Evolutionary conservation across 192 early-diverging fungal species (phyloP), one percentile per base, ranked within the genome.

Genomic region (Entrophospora sp.): DNA sequence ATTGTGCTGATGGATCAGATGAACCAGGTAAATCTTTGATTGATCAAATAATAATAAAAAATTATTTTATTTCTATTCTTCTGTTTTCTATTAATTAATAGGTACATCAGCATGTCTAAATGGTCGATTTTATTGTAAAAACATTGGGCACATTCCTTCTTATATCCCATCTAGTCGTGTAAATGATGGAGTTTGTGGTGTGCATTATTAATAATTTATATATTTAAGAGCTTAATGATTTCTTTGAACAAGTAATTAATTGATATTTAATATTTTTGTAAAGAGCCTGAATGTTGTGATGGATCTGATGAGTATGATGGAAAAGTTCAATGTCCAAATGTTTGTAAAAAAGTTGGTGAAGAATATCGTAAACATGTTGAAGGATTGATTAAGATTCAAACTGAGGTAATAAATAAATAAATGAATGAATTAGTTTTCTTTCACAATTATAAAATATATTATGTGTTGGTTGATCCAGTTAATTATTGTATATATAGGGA

Each of bases 151-250:
- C 66, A 64, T 83, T 5, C 83, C 89, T 0, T 73, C 84, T 0
- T 65, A 69, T 18, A 89, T 98, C 37, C 75, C 75, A 18, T 79
- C 86, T 0, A 82, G 76, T 8, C 81, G 82, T 14, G 93, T 99
- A 30, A 95, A 97, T 71, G 95, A 99, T 75, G 94, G 95, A 16
- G 80, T 96, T 13, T 99, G 96, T 70, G 96, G 83, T 85, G 69
- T n/a, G n/a, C n/a, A n/a, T n/a, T n/a, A n/a, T n/a, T n/a, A n/a
- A n/a, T n/a, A 27, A 68, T 62, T 5, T 43, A 7, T 10, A 28
- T 49, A 3, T 46, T 43, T 40, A 13, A 10, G 30, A 48, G 35
- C 12, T 3, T n/a, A 60, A 32, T 31, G 12, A 5, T 14, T 3
- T 32, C 20, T 28, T 28, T 40, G 18, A 12, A 4, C 1, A 32